Evolutionary conservation across 345 rosid genomes (phyloP).

Genomic region (Isatis tinctoria): DNA sequence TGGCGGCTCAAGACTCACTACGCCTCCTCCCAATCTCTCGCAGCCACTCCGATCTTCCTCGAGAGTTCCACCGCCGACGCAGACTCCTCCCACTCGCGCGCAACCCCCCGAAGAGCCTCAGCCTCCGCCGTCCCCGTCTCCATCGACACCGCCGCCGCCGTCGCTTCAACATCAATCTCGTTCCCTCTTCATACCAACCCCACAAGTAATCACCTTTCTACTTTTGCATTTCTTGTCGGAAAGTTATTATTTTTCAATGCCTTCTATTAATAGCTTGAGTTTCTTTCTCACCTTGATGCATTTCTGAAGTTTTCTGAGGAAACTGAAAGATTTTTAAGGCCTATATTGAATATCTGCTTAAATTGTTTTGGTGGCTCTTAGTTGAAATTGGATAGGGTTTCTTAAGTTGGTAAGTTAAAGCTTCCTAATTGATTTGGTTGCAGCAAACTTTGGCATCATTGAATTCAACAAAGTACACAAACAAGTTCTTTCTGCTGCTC

Average conservation of each 20-base stretch:
- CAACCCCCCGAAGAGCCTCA: conserved; percentile 20
- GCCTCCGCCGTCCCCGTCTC: conserved; percentile 3
- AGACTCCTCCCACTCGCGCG: conserved; percentile 11
- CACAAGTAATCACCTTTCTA: conserved; percentile 50
- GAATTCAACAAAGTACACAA: conserved; percentile 79
- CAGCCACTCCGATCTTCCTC: conserved; percentile 30
- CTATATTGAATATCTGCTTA: not conserved
- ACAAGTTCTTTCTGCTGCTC: conserved; percentile 66
- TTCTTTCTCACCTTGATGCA: not conserved
- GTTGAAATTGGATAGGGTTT: not conserved
- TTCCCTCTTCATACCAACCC: conserved; percentile 75
- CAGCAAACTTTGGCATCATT: conserved; percentile 59
- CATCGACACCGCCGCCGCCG: conserved; percentile 7
- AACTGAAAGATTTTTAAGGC: not conserved
- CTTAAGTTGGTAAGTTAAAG: not conserved
- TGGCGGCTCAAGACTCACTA: conserved; percentile 41
- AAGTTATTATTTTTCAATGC: not conserved
- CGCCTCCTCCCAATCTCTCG: conserved; percentile 42
- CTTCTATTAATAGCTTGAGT: not conserved
- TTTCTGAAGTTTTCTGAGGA: not conserved
- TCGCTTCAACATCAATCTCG: conserved; percentile 49
- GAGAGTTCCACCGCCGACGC: conserved; percentile 11
- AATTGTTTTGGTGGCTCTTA: not conserved
- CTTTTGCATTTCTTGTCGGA: not conserved
- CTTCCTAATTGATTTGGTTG: not conserved